Percentiles rank a stretch among this genome's conserved stretches.
Evolutionary conservation across 2,329 filamentous ascomycete genomes (phyloP).

Genomic region (Ceratocystis harringtonii): DNA sequence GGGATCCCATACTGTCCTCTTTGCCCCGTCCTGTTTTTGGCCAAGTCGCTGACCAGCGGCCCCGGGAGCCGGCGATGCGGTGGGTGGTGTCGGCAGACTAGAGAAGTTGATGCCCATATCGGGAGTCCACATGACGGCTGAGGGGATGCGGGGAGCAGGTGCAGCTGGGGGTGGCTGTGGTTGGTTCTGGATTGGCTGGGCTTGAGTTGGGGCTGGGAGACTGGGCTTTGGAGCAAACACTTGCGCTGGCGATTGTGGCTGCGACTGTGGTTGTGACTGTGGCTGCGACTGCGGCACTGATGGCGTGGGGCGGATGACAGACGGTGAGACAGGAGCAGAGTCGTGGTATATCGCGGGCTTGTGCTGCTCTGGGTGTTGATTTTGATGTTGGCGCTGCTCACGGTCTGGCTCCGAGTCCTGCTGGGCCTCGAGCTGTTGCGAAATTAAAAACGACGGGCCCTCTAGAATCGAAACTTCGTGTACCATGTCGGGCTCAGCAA

Average conservation of each 20-base stretch:
- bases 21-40: conserved; percentile 19
- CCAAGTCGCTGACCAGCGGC: conserved; percentile 20
- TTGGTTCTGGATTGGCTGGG: neutral
- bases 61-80: conserved; percentile 19
- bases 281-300: conserved; percentile 27
- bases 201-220: neutral
- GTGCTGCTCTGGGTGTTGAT: conserved; percentile 19
- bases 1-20: conserved; percentile 14
- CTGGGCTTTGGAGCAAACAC: neutral
- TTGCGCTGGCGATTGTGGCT: conserved; percentile 13
- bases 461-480: conserved; percentile 17
- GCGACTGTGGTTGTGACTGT: too few relatives aligned
- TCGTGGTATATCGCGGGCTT: conserved; percentile 24
- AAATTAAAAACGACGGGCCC: conserved; percentile 17
- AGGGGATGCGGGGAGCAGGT: neutral
- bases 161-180: conserved; percentile 22
- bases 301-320: conserved; percentile 35
- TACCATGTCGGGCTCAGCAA: conserved; percentile 10
- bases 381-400: conserved; percentile 17
- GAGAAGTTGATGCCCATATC: conserved; percentile 70
- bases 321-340: conserved; percentile 45
- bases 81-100: conserved; percentile 24
- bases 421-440: conserved; percentile 10
- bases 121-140: conserved; percentile 50
- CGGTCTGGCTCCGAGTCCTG: neutral